Percentiles rank a stretch among this genome's conserved stretches.
These are phyloP conservation scores for Gymnopilus dilepis DNA, from an alignment of 768 basidiomycete genomes.

Conservation along the genomic window DNA sequence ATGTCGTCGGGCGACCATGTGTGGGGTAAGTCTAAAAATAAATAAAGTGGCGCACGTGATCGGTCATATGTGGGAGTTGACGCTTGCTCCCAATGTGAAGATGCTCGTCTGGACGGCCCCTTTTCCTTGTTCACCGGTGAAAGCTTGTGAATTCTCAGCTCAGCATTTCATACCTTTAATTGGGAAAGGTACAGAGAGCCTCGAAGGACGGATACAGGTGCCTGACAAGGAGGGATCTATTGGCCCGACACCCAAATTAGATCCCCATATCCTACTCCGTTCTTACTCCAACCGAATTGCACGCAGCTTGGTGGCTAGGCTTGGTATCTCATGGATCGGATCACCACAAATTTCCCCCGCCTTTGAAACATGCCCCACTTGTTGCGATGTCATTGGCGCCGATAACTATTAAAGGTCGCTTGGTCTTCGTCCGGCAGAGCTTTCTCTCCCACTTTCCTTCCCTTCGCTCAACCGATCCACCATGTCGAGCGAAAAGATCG, in stretches of 20 bases:
- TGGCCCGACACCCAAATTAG: background rate
- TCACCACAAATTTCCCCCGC: conserved; percentile 13
- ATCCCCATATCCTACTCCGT: background rate
- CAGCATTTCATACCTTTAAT: background rate
- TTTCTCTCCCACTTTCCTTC: conserved; percentile 7
- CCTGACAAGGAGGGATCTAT: background rate
- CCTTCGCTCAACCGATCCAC: background rate
- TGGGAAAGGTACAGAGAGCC: background rate
- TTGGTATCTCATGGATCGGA: conserved; percentile 15
- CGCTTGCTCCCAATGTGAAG: background rate
- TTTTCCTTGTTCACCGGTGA: background rate
- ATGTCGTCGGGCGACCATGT: conserved; percentile 3
- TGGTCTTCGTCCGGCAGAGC: background rate
- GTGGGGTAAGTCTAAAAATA: conserved; percentile 3
- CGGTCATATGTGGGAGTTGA: background rate
- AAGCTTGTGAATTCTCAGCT: background rate
- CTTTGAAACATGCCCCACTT: conserved; percentile 11
- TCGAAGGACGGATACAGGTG: background rate
- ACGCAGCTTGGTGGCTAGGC: background rate
- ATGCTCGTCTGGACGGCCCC: background rate
- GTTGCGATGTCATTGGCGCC: conserved; percentile 14
- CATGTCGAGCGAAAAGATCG: conserved; percentile 24
- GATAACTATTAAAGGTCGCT: conserved; percentile 16
- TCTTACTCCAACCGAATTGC: background rate
- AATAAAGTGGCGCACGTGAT: background rate